Evolutionary conservation across 352 stramenopile genomes (phyloP).

Genomic region (Pythium pyrilobum): DNA sequence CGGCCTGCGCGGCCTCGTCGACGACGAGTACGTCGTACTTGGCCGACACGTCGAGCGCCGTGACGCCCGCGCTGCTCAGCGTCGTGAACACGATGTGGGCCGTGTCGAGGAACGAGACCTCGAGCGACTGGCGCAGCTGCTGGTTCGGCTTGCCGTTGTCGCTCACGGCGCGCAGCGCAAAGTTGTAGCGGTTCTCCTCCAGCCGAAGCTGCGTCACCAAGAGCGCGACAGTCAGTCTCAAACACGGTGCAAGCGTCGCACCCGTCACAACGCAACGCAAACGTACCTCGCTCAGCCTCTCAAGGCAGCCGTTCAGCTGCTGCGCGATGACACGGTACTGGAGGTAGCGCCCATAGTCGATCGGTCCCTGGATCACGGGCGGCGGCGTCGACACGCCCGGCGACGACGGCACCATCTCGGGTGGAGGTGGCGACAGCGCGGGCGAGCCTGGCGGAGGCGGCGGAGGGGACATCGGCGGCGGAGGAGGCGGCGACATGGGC

Average conservation of each 20-base stretch:
- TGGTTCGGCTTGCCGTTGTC: constrained; percentile 63
- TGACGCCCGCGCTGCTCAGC: constrained; percentile 83
- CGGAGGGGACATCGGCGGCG: constrained; percentile 31
- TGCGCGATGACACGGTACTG: constrained; percentile 68
- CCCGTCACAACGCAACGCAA: neutral
- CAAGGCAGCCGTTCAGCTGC: constrained; percentile 75
- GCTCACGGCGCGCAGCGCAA: constrained; percentile 57
- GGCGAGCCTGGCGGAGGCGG: constrained; percentile 14
- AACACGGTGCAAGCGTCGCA: neutral
- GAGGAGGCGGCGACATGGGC: constrained; percentile 41
- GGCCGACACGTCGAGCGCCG: constrained; percentile 66
- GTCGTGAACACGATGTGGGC: constrained; percentile 93
- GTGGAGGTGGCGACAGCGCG: neutral
- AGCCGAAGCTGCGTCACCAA: constrained; percentile 42
- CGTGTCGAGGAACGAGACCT: constrained; percentile 86
- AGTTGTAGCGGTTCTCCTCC: constrained; percentile 80
- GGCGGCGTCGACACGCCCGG: neutral
- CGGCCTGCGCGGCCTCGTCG: constrained; percentile 83
- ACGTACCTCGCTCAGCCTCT: constrained; percentile 64
- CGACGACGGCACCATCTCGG: neutral
- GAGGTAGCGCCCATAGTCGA: constrained; percentile 73
- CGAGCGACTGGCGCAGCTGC: constrained; percentile 67
- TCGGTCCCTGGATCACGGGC: constrained; percentile 11
- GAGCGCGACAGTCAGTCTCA: neutral
- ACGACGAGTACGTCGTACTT: constrained; percentile 83